Evolutionary conservation across 2,329 filamentous ascomycete species (phyloP), one percentile per base, ranked within the genome.

Genomic region (Mycosphaerelloides madeirae): DNA sequence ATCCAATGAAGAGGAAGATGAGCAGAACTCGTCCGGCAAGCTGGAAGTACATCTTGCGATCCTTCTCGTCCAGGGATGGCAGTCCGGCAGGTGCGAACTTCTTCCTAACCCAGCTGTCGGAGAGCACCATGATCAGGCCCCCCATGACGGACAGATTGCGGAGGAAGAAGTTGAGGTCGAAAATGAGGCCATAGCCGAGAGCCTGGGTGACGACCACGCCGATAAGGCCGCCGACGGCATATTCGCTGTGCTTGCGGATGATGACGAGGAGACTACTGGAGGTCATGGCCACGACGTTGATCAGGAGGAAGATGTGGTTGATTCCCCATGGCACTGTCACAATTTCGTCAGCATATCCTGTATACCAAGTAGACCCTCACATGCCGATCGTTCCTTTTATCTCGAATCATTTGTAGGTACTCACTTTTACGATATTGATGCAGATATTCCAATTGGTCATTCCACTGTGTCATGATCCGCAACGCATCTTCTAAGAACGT

Each of bases 31-130:
- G 84, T 29, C 93, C 93, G 56, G 93, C 93, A 51, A 98, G 84
- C 80, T 97, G 93, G 73, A 98, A 94, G 78, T 98, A 98, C 91
- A 97, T 97, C 80, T 97, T 98, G 72, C 90, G 87, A 69, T 98
- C 93, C 81, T 97, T 97, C 77, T 98, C 93, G 66, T 97, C 93
- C 41, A 98, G 80, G 68, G 87, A 81, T 38, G 93, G 93, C 41
- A 98, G 79, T 37, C 93, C 93, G 37, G 93, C 93, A 52, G 95
- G 95, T 3, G 90, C 91, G 74, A 96, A 95, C 68, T 83, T 87
- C 81, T 97, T 97, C 72, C 90, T 85, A 54, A 96, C 89, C 89
- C 91, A 97, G 46, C 87, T 95, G 73, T 98, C 93, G 31, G 90
- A 96, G 37, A 98, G 78, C 15, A 98, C 93, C 93, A 98, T 97